These are phyloP conservation scores for Diatrype stigma DNA, from an alignment of 2,329 filamentous ascomycete genomes.

Conservation along the genomic window DNA sequence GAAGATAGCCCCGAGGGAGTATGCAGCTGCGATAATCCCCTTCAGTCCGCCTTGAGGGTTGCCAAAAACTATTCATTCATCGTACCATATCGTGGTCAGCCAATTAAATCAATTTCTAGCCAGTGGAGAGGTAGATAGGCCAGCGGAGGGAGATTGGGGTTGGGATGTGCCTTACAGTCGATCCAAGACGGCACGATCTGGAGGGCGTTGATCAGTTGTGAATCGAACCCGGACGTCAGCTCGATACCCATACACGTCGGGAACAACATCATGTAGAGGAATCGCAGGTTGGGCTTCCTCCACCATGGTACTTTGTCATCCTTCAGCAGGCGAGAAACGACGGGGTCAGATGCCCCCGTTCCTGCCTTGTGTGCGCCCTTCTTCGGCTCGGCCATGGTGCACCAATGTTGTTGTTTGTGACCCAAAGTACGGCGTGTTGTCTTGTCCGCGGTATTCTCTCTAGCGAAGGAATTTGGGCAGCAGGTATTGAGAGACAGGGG, in stretches of 20 bases:
- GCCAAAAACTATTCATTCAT: constrained; percentile 38
- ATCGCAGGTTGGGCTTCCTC: constrained; percentile 54
- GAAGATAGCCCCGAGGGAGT: constrained; percentile 55
- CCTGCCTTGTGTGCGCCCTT: constrained; percentile 10
- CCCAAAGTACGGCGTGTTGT: too few species aligned
- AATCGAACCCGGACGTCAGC: constrained; percentile 42
- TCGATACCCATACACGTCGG: constrained; percentile 60
- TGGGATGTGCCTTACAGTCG: constrained; percentile 25
- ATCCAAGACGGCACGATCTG: constrained; percentile 36
- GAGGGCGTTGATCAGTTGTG: constrained; percentile 41
- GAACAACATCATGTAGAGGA: constrained; percentile 54
- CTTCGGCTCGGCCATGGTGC: background rate
- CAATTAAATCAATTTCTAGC: too few species aligned
- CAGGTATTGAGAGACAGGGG: too few species aligned
- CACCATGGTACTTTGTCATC: constrained; percentile 47
- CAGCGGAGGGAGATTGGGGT: too few species aligned
- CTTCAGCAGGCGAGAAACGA: constrained; percentile 32
- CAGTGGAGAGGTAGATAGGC: too few species aligned
- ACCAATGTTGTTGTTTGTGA: too few species aligned
- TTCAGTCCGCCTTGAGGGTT: constrained; percentile 39
- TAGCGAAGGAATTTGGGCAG: too few species aligned
- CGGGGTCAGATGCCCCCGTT: constrained; percentile 28
- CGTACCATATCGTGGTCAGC: too few species aligned
- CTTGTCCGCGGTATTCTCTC: too few species aligned
- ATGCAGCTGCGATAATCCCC: constrained; percentile 55